These are phyloP conservation scores for Monosporozyma servazzii DNA, from an alignment of 805 yeast genomes.

Conservation along the genomic window DNA sequence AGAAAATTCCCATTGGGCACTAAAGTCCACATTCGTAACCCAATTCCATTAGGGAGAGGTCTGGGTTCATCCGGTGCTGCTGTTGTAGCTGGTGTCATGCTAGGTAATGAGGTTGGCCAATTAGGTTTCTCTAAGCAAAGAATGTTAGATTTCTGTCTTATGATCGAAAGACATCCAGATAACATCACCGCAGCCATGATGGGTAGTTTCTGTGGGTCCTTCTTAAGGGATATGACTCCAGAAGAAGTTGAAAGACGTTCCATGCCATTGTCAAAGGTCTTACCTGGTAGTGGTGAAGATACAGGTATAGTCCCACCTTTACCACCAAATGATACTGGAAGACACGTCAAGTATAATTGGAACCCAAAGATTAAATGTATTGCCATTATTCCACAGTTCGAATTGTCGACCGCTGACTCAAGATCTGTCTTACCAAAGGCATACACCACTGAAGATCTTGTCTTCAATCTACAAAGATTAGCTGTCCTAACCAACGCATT, in stretches of 20 bases:
- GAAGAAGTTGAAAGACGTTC: slow-evolving; percentile 67
- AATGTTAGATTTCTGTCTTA: slow-evolving; percentile 85
- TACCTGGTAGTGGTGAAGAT: slow-evolving; percentile 68
- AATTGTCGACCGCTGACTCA: slow-evolving; percentile 85
- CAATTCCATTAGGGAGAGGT: slow-evolving; percentile 95
- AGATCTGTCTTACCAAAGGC: slow-evolving; percentile 81
- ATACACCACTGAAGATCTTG: slow-evolving; percentile 71
- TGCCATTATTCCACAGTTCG: slow-evolving; percentile 88
- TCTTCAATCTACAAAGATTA: slow-evolving; percentile 86
- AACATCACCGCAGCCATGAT: slow-evolving; percentile 98
- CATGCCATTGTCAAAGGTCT: slow-evolving; percentile 75
- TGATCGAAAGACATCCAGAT: slow-evolving; percentile 98
- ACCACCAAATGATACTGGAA: slow-evolving; percentile 84
- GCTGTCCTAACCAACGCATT: slow-evolving; percentile 90
- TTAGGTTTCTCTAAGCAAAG: slow-evolving; percentile 67
- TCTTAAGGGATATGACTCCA: slow-evolving; percentile 67
- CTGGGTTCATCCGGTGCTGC: slow-evolving; percentile 98
- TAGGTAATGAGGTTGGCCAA: slow-evolving; percentile 78
- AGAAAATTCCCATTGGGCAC: slow-evolving; percentile 79
- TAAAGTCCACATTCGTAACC: slow-evolving; percentile 68
- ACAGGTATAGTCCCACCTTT: slow-evolving; percentile 63
- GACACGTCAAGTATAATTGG: slow-evolving; percentile 81
- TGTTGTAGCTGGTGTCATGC: slow-evolving; percentile 89
- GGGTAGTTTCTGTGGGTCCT: slow-evolving; percentile 98
- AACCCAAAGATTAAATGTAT: slow-evolving; percentile 73